Evolutionary conservation across 164 flowering plant genomes (phyloP).

Genomic region (Stephania cephalantha): DNA sequence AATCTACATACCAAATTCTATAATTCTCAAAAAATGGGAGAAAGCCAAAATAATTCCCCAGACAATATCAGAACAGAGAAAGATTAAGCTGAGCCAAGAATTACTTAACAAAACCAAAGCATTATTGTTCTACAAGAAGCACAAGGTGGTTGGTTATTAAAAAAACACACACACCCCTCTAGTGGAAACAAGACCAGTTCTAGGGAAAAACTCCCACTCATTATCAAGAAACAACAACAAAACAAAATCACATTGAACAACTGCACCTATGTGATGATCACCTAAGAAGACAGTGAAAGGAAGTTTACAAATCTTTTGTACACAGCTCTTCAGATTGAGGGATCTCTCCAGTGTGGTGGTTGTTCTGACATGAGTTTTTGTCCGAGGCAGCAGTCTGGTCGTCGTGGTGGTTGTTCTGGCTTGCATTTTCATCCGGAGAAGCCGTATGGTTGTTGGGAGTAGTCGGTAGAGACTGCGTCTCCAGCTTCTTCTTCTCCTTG

Average conservation of each 20-base stretch:
- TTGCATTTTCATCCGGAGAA: slow-evolving; percentile 7
- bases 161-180: not conserved
- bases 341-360: slow-evolving; percentile 9
- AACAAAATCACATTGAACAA: too few species aligned
- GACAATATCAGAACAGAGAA: too few species aligned
- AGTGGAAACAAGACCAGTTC: not conserved
- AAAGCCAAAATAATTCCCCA: too few species aligned
- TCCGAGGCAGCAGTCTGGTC: too few species aligned
- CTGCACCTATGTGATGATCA: not conserved
- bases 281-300: not conserved
- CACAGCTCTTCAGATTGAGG: slow-evolving; percentile 14
- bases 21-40: too few species aligned
- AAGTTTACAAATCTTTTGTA: slow-evolving; percentile 11
- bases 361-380: slow-evolving; percentile 5
- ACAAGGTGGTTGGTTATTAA: not conserved
- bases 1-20: too few species aligned
- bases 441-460: slow-evolving; percentile 15
- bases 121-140: not conserved
- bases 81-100: not conserved
- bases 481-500: slow-evolving; percentile 79
- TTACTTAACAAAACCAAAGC: not conserved
- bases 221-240: not conserved
- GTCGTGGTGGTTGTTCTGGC: not conserved
- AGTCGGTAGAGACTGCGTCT: slow-evolving; percentile 32
- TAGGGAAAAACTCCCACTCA: not conserved